phyloP scores from a whole-genome alignment of 352 stramenopile species.

The Pythium brassicae region DNA sequence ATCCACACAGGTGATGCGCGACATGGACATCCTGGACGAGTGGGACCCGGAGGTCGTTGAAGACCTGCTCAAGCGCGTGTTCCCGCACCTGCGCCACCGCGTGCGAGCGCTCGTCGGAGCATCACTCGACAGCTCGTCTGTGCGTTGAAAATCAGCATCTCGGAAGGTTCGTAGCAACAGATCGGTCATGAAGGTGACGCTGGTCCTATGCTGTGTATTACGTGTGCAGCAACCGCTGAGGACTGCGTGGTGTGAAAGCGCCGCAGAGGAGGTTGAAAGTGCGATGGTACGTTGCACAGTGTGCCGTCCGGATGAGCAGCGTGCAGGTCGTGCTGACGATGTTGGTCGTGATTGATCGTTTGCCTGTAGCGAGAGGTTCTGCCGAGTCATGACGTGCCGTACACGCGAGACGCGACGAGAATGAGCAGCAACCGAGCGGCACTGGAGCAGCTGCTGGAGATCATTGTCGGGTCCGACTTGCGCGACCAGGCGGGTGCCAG shows the following conservation, averaged over 20 bases:
- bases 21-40: conserved; percentile 16
- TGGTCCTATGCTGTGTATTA: neutral
- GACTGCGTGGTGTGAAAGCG: conserved; percentile 11
- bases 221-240: neutral
- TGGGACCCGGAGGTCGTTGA: conserved; percentile 11
- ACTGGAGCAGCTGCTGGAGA: conserved; percentile 8
- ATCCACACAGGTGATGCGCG: conserved; percentile 10
- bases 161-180: neutral
- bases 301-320: neutral
- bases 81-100: conserved; percentile 12
- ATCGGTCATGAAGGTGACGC: neutral
- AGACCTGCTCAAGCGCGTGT: conserved; percentile 13
- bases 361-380: neutral
- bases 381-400: neutral
- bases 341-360: neutral
- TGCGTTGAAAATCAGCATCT: neutral
- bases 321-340: neutral
- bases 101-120: conserved; percentile 5
- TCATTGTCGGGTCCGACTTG: conserved; percentile 1
- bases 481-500: neutral
- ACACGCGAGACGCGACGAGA: neutral
- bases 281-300: conserved; percentile 5
- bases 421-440: conserved; percentile 2
- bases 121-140: neutral
- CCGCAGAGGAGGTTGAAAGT: conserved; percentile 7